phyloP scores from a whole-genome alignment of 108 stramenopile species.

The Pseudonitzschia delicatissima region DNA sequence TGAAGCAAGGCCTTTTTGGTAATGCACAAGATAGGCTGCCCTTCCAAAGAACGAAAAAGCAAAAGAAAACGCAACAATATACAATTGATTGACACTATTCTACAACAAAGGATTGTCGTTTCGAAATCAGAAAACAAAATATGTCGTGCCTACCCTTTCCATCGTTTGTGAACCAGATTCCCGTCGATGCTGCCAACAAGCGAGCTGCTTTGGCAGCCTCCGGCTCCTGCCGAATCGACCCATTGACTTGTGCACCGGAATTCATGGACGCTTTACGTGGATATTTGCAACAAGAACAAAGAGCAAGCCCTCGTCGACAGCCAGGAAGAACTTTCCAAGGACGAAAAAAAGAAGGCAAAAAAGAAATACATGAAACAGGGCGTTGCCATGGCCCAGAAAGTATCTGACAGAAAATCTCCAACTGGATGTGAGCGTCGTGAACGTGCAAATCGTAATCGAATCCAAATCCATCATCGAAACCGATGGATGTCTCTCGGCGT shows the following conservation, averaged over 20 bases:
- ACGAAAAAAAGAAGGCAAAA: conserved; percentile 51
- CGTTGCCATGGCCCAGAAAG: conserved; percentile 56
- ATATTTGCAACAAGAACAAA: conserved; percentile 56
- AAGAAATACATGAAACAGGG: conserved; percentile 83
- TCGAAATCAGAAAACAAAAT: too few species aligned
- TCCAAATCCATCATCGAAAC: conserved; percentile 42
- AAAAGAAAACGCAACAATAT: too few species aligned
- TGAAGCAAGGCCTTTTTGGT: too few species aligned
- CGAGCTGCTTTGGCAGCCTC: conserved; percentile 46
- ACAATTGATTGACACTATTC: too few species aligned
- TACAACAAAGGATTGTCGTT: too few species aligned
- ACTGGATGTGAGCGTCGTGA: conserved; percentile 69
- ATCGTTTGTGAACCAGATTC: conserved; percentile 47
- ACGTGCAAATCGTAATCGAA: conserved; percentile 65
- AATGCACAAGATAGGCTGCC: too few species aligned
- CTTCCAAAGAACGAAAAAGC: too few species aligned
- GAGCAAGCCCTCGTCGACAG: conserved; percentile 36
- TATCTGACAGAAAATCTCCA: conserved; percentile 51
- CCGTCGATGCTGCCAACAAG: conserved; percentile 31
- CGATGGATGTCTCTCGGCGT: conserved; percentile 70
- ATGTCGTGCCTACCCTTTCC: conserved; percentile 77
- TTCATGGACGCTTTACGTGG: conserved; percentile 31
- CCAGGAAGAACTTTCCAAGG: conserved; percentile 19
- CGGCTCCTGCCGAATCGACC: conserved; percentile 53
- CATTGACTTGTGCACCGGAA: not conserved